Percentiles rank a stretch among this genome's conserved stretches.
Evolutionary conservation across 768 basidiomycete species (phyloP).

Genomic region (Naematelia encephala): DNA sequence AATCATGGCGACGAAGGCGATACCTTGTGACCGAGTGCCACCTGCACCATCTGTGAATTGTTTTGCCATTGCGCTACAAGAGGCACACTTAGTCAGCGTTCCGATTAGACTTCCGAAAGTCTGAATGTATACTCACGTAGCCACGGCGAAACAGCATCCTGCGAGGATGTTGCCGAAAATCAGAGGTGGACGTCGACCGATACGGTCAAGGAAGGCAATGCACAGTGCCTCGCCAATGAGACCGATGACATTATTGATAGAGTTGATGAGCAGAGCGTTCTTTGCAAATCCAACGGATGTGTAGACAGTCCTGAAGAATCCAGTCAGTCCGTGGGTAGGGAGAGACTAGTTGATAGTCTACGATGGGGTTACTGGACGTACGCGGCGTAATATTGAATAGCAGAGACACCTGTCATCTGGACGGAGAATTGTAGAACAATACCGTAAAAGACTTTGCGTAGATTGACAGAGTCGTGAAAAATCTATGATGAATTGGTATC

Average conservation of each 20-base stretch:
- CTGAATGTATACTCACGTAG: conserved; percentile 22
- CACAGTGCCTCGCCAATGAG: conserved; percentile 59
- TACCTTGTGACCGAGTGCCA: conserved; percentile 26
- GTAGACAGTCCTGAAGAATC: conserved; percentile 10
- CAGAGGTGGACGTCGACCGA: conserved; percentile 61
- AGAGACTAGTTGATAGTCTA: too few relatives aligned
- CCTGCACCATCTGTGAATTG: conserved; percentile 19
- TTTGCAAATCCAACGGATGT: conserved; percentile 27
- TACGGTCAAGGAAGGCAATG: conserved; percentile 63
- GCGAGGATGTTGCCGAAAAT: conserved; percentile 37
- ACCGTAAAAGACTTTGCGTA: conserved; percentile 25
- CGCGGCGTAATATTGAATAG: conserved; percentile 59
- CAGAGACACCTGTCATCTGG: conserved; percentile 62
- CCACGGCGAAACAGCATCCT: conserved; percentile 35
- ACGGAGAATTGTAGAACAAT: conserved; percentile 59
- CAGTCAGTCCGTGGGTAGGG: too few relatives aligned
- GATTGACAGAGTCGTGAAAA: conserved; percentile 37
- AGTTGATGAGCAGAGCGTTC: conserved; percentile 61
- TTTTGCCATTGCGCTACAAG: conserved; percentile 19
- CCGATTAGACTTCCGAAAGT: too few relatives aligned
- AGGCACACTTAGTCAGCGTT: too few relatives aligned
- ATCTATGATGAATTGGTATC: conserved; percentile 55
- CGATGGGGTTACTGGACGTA: too few relatives aligned
- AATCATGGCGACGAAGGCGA: conserved; percentile 32
- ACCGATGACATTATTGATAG: conserved; percentile 69